Evolutionary conservation across 352 stramenopile species (phyloP).

Genomic region (Aphanomyces invadans): DNA sequence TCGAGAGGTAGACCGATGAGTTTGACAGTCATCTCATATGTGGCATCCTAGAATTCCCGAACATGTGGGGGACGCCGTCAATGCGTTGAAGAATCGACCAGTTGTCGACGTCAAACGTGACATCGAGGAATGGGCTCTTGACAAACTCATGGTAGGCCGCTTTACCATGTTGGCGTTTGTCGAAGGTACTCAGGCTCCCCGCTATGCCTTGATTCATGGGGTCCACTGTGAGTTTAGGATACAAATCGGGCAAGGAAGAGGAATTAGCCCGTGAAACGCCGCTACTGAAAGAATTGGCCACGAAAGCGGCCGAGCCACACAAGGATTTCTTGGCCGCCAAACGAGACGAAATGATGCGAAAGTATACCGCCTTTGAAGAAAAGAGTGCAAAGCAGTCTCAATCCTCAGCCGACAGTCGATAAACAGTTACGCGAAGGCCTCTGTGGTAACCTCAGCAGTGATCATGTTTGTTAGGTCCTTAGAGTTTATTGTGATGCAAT

Average conservation of each 20-base stretch:
- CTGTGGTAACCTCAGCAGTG: no score
- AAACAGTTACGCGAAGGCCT: background rate
- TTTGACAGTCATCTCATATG: conserved; percentile 59
- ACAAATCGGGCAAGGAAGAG: conserved; percentile 66
- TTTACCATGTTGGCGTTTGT: conserved; percentile 77
- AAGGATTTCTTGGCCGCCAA: conserved; percentile 46
- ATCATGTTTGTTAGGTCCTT: no score
- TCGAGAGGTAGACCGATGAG: no score
- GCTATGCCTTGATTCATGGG: no score
- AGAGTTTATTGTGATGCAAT: no score
- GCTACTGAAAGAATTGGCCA: conserved; percentile 63
- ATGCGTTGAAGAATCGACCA: conserved; percentile 48
- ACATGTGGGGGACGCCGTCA: conserved; percentile 55
- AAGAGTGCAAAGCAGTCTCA: background rate
- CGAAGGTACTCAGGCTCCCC: conserved; percentile 40
- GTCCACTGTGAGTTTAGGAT: conserved; percentile 25
- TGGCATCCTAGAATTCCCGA: conserved; percentile 31
- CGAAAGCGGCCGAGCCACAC: conserved; percentile 67
- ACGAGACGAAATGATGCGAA: conserved; percentile 7
- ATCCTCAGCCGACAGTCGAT: background rate
- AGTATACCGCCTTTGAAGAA: background rate
- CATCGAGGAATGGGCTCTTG: conserved; percentile 60
- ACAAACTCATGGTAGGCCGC: conserved; percentile 79
- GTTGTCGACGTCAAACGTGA: conserved; percentile 54
- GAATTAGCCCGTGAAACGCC: conserved; percentile 67